Percentiles rank a stretch among this genome's conserved stretches.
Evolutionary conservation across 2,329 filamentous ascomycete genomes (phyloP).

Genomic region (Colletotrichum somersetense): DNA sequence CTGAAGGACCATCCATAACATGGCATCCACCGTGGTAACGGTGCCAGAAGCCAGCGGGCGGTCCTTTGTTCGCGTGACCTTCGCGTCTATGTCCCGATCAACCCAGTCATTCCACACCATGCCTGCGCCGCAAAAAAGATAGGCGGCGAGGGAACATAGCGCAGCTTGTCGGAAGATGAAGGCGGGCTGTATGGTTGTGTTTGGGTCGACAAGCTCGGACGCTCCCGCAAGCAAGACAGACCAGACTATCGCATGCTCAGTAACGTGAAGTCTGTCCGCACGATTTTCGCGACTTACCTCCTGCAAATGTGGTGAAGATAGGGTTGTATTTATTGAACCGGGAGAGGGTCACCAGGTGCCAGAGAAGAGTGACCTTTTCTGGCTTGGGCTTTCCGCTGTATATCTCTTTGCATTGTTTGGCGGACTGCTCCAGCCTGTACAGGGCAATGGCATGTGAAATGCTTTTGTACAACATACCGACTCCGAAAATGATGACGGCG

Average conservation of each 20-base stretch:
- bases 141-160: conserved; percentile 45
- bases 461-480: conserved; percentile 21
- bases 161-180: conserved; percentile 45
- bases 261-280: background rate
- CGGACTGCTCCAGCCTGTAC: conserved; percentile 26
- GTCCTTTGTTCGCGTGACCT: conserved; percentile 48
- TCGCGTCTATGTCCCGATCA: conserved; percentile 47
- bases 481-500: background rate
- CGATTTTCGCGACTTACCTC: conserved; percentile 23
- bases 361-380: conserved; percentile 34
- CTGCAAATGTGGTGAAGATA: conserved; percentile 37
- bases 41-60: conserved; percentile 46
- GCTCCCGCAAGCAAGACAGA: conserved; percentile 37
- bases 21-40: conserved; percentile 45
- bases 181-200: conserved; percentile 25
- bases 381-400: conserved; percentile 32
- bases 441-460: conserved; percentile 29
- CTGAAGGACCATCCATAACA: conserved; percentile 39
- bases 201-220: conserved; percentile 27
- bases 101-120: conserved; percentile 51
- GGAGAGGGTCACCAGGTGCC: conserved; percentile 34
- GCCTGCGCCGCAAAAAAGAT: conserved; percentile 47
- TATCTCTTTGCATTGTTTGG: conserved; percentile 33
- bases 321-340: conserved; percentile 40
- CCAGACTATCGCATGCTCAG: conserved; percentile 35